Evolutionary conservation across 306 rosid species (phyloP), one percentile per base, ranked within the genome.

Genomic region (Quercus bicolor): DNA sequence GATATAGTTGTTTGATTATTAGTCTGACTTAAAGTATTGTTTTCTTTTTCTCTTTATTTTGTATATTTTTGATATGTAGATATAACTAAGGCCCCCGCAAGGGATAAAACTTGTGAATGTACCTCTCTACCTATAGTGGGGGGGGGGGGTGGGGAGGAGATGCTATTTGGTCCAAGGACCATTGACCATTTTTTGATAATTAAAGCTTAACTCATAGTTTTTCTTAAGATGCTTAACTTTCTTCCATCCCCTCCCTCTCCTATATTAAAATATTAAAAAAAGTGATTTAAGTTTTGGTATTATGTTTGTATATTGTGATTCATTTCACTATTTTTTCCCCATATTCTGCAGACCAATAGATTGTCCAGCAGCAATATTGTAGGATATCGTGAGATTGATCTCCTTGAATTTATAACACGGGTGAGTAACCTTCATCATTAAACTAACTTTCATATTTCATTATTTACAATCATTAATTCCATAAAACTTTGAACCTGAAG

Each of bases 321-420:
- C 75, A 81, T 66, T 75, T 78, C 37, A 56, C 78, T 20, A 76
- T 68, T 33, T 59, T 81, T 77, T 80, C 53, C 81, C 53, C 81
- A 23, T 75, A 20, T 56, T 37, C n/a, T 86, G 89, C 85, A 95
- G 98, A 95, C 98, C 56, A 95, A 95, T 81, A 95, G 79, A 84
- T 19, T 95, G 74, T 85, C 97, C 79, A 80, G 90, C 73, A 95
- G 88, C 89, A 89, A 86, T 70, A 89, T 95, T 77, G 85, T 92
- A 54, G 98, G 98, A 84, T 95, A 87, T 82, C 86, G 97, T 79
- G 98, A 95, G 84, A 77, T 95, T 77, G 92, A 92, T 90, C 95
- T 95, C 31, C 89, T 95, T 79, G 98, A 95, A 69, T 91, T 87
- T 86, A 87, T 95, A 75, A 51, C 90, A 65, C 80, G 80, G 91